A percentile compares a stretch with the other conserved stretches of the same genome.
phyloP scores from a whole-genome alignment of 2,329 filamentous ascomycete genomes.

The Stenocarpella maydis region DNA sequence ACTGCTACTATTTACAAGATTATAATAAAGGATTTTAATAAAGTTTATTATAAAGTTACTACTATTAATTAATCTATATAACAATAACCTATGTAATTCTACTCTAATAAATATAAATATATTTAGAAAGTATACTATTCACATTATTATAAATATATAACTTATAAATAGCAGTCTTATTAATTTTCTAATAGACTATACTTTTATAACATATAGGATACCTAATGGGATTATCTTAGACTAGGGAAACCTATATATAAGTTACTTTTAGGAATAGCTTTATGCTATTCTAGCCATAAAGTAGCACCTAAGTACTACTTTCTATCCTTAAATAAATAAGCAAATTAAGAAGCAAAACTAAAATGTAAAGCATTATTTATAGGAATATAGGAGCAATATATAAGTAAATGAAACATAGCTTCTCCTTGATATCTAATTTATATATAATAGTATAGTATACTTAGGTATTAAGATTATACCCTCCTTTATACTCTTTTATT shows the following conservation, averaged over 20 bases:
- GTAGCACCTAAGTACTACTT: neutral
- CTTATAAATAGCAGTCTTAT: slow-evolving; percentile 18
- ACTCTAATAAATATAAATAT: neutral
- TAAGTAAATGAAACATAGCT: neutral
- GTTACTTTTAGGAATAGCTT: slow-evolving; percentile 7
- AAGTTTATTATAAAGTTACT: slow-evolving; percentile 4
- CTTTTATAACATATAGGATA: slow-evolving; percentile 32
- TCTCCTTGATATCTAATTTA: neutral
- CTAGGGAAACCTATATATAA: neutral
- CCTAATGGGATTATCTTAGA: too few species aligned
- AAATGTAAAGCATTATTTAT: neutral
- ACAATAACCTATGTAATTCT: neutral
- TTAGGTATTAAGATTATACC: neutral
- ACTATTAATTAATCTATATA: neutral
- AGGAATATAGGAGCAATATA: neutral
- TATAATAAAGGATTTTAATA: slow-evolving; percentile 5
- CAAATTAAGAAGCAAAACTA: neutral
- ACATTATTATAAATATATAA: neutral
- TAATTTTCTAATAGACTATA: slow-evolving; percentile 30
- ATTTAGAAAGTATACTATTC: slow-evolving; percentile 1
- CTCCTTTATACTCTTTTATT: neutral
- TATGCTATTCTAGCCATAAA: slow-evolving; percentile 5
- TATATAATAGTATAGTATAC: neutral
- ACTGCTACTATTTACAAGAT: neutral
- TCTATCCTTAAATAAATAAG: neutral